Evolutionary conservation across 2,329 filamentous ascomycete species (phyloP).

Genomic region (Phoma sp.): DNA sequence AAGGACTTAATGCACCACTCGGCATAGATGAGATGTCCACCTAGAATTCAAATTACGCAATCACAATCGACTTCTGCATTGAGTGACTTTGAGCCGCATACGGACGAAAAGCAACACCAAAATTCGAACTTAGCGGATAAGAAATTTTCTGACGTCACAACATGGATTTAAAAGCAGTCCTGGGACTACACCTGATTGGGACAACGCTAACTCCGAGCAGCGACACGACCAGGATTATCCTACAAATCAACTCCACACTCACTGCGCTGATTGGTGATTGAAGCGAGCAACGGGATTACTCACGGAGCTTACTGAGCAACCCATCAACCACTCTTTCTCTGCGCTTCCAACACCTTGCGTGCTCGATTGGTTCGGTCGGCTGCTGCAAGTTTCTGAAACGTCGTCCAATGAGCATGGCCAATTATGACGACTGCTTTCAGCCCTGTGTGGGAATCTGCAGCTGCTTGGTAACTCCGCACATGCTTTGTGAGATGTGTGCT

Average conservation of each 20-base stretch:
- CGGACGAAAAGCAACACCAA: conserved; percentile 6
- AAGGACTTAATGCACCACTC: not conserved
- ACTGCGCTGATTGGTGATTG: not conserved
- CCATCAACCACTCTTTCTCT: not conserved
- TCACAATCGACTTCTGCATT: no score
- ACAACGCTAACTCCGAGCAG: not conserved
- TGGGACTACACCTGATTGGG: not conserved
- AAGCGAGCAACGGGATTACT: not conserved
- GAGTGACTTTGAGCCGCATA: no score
- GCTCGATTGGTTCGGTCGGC: not conserved
- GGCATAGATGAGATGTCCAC: not conserved
- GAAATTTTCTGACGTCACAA: conserved; percentile 3
- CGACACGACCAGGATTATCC: not conserved
- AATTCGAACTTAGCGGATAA: not conserved
- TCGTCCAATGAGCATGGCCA: not conserved
- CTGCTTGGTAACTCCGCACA: conserved; percentile 11
- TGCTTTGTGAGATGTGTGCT: conserved; percentile 16
- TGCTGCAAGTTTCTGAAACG: not conserved
- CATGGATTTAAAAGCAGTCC: conserved; percentile 12
- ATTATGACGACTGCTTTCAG: not conserved
- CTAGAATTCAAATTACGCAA: conserved; percentile 1
- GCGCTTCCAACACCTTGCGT: not conserved
- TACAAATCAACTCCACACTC: not conserved
- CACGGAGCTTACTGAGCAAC: conserved; percentile 7
- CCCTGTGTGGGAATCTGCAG: not conserved